Percentiles rank a stretch among this genome's conserved stretches.
Evolutionary conservation across 257 asterid species (phyloP).

Genomic region (Handroanthus guayacan): DNA sequence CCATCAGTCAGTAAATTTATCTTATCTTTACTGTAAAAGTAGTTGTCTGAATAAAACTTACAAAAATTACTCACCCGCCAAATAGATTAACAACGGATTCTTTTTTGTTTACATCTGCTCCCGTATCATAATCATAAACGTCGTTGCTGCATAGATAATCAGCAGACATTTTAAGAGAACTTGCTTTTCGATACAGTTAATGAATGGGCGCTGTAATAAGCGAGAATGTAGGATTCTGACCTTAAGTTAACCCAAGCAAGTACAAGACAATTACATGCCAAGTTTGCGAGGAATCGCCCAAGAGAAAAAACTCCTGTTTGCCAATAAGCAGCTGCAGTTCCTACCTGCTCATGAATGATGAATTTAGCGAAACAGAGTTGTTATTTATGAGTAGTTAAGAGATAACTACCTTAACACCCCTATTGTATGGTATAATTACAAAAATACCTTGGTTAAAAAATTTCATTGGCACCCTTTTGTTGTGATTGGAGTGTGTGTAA

Average conservation of each 20-base stretch:
- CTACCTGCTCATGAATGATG: conserved; percentile 49
- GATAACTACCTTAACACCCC: no score
- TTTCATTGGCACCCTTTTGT: no score
- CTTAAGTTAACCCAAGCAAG: conserved; percentile 67
- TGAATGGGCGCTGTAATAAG: not conserved
- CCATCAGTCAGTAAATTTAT: conserved; percentile 7
- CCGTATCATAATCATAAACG: conserved; percentile 72
- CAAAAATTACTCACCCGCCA: conserved; percentile 47
- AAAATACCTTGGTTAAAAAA: no score
- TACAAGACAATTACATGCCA: conserved; percentile 55
- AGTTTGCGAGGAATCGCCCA: conserved; percentile 46
- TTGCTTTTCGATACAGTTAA: not conserved
- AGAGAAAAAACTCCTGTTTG: conserved; percentile 51
- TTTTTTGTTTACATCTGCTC: conserved; percentile 72
- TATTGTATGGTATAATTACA: no score
- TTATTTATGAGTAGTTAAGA: no score
- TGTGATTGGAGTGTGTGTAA: no score
- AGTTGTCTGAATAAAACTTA: not conserved
- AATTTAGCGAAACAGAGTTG: not conserved
- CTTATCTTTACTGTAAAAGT: not conserved
- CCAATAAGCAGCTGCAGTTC: conserved; percentile 51
- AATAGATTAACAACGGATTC: conserved; percentile 67
- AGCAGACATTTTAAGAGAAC: not conserved
- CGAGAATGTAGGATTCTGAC: conserved; percentile 33
- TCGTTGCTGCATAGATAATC: conserved; percentile 60